Base-by-base conservation (phyloP, 2,329 filamentous ascomycete genomes). In the Paecilomyces sp. region DNA sequence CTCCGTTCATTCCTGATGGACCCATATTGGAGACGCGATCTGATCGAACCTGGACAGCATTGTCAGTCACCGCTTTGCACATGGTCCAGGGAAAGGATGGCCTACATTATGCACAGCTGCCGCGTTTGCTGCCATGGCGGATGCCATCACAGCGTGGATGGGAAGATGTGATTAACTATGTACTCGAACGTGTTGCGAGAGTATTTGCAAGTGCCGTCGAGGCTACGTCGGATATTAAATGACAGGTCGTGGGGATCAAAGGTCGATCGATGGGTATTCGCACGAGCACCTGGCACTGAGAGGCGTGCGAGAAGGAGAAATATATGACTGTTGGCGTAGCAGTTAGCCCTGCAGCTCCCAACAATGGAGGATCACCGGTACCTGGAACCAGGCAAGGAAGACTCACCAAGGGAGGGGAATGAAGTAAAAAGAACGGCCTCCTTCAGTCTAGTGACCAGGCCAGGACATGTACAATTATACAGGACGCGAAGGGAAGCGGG, bases 1-100 rank as follows among this genome's bases (percentile, higher is more conserved):
- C 75, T 54, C 64, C 65, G 59, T 69, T 72, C 62, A 75, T 66
- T 33, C 67, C 65, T 24, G 74, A 69, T 52, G 75, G 65, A 62
- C 68, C 68, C 62, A 80, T 77, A 63, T 76, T 77, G 59, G 69
- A 68, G 59, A 71, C 71, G 62, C 74, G 73, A 61, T 65, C 71
- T 52, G 72, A 66, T 59, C 72, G 71, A 60, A 68, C 68, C 71
- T 72, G 41, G 5, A 31, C 22, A 5, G 3, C 53, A 58, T 57
- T 47, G 62, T 68, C 55, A 70, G 56, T 54, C 30, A 33, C 30
- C 30, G 33, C 55, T 55, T 54, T 57, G 36, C 41, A n/a, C 41
- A 51, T 30, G 52, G n/a, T 15, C 4, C 6, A 51, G 50, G 2
- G 18, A 28, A 47, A 25, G 28, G 15, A 25, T 54, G 53, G 71